These are phyloP conservation scores for Tuber microsphaerosporum DNA, from an alignment of 495 filamentous ascomycete genomes.

Conservation along the genomic window DNA sequence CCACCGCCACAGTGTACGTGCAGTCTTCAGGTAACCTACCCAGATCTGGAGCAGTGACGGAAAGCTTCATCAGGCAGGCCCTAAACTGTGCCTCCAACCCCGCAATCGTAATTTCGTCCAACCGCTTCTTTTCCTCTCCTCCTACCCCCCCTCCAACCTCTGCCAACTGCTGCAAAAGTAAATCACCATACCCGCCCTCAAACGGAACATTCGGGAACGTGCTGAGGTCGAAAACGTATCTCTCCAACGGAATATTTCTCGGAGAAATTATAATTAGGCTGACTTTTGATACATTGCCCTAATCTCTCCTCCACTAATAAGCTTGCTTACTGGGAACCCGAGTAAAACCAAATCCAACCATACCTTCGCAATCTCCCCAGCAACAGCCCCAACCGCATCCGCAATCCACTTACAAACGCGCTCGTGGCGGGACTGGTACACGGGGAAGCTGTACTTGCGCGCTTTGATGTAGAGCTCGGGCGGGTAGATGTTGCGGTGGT, in stretches of 20 bases:
- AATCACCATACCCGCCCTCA: conserved; percentile 43
- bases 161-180: conserved; percentile 24
- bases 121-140: conserved; percentile 42
- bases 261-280: conserved; percentile 34
- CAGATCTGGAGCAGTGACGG: conserved; percentile 54
- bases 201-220: conserved; percentile 58
- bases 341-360: conserved; percentile 29
- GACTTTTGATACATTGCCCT: conserved; percentile 26
- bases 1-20: conserved; percentile 79
- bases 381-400: conserved; percentile 70
- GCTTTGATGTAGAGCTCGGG: conserved; percentile 68
- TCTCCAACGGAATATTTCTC: conserved; percentile 55
- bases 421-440: conserved; percentile 83
- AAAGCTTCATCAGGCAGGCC: conserved; percentile 50
- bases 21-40: conserved; percentile 63
- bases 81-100: conserved; percentile 71
- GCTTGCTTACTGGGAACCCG: conserved; percentile 9
- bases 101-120: conserved; percentile 41
- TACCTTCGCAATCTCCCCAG: conserved; percentile 63
- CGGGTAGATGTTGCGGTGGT: conserved; percentile 78
- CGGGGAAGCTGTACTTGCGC: conserved; percentile 79
- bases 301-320: conserved; percentile 5
- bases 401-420: conserved; percentile 85
- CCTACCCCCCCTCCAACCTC: conserved; percentile 46
- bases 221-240: conserved; percentile 77